Evolutionary conservation across 2,329 filamentous ascomycete genomes (phyloP).

Genomic region (Exophiala phaeomuriformis): DNA sequence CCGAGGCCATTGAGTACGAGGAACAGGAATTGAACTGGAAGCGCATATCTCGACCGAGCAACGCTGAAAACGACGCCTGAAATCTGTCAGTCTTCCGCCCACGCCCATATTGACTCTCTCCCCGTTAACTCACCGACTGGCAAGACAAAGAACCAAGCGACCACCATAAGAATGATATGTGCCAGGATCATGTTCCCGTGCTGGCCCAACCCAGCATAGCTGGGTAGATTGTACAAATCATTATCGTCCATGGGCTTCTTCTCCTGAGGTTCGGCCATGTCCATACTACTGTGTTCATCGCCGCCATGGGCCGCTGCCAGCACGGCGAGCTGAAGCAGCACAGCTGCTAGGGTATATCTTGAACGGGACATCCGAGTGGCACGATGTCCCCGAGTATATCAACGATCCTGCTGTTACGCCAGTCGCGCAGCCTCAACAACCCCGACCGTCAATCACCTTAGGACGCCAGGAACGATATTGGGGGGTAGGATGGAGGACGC

Average conservation of each 20-base stretch:
- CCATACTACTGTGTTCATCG: slow-evolving; percentile 14
- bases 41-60: slow-evolving; percentile 65
- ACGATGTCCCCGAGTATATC: background rate
- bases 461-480: background rate
- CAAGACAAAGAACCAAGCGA: slow-evolving; percentile 65
- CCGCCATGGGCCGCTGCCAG: slow-evolving; percentile 22
- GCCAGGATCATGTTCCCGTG: slow-evolving; percentile 50
- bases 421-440: background rate
- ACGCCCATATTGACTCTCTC: background rate
- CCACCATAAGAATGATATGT: slow-evolving; percentile 63
- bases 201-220: slow-evolving; percentile 35
- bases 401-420: slow-evolving; percentile 8
- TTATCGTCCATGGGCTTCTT: slow-evolving; percentile 19
- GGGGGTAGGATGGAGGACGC: too few relatives aligned
- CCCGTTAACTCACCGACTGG: slow-evolving; percentile 56
- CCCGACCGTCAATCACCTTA: background rate
- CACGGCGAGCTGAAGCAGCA: slow-evolving; percentile 22
- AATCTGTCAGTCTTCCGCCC: slow-evolving; percentile 13
- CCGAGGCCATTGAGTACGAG: slow-evolving; percentile 57
- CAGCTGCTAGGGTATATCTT: slow-evolving; percentile 20
- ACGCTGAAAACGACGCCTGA: slow-evolving; percentile 80
- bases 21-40: slow-evolving; percentile 63
- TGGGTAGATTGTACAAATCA: slow-evolving; percentile 30
- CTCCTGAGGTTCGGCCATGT: slow-evolving; percentile 26
- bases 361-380: slow-evolving; percentile 17